Base-by-base conservation (phyloP, 1,139 yeast species). In the Groenewaldozyma sp. region DNA sequence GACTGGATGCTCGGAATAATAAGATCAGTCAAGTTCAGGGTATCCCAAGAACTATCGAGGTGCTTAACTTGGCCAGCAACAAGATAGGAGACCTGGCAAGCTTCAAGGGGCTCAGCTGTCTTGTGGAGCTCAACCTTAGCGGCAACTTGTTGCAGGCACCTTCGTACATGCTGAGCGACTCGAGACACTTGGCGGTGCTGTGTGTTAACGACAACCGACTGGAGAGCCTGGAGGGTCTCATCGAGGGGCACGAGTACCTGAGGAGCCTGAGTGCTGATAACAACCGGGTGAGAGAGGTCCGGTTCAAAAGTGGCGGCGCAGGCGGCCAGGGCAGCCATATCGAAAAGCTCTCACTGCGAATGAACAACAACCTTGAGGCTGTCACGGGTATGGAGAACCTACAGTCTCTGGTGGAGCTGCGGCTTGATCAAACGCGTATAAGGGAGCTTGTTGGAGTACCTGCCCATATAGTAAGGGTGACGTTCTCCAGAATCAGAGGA, bases 21-120 rank as follows among this genome's bases (percentile, higher is more conserved):
- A 44, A 46, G 9, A 46, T 67, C 24, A 53, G 58, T 1, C 58
- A 52, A 28, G 49, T 65, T 34, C 59, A 61, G 13, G 70, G 70
- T 1, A 44, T 63, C 3, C 64, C 68, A 2, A 19, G 43, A 1
- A 38, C 56, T 2, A 33, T 63, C n/a, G 47, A 54, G 24, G 47
- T 45, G 1, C 46, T 64, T 24, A 40, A 53, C 14, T 53, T 62
- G 7, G 44, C 57, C 21, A 31, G 51, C 28, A 65, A 66, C 46
- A 45, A 44, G 17, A 47, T 66, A 4, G 52, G 55, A 21, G 61
- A 59, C 29, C 42, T 60, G 32, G 53, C 59, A 9, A 46, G 58
- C 9, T 56, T 62, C 41, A 50, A 53, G 31, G 47, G 47, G 28
- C 45, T 62, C 28, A 29, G 56, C 14, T 54, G 58, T 26, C 50